Base-by-base conservation (phyloP, 2,329 filamentous ascomycete genomes). In the Dothidotthia symphoricarpi region DNA sequence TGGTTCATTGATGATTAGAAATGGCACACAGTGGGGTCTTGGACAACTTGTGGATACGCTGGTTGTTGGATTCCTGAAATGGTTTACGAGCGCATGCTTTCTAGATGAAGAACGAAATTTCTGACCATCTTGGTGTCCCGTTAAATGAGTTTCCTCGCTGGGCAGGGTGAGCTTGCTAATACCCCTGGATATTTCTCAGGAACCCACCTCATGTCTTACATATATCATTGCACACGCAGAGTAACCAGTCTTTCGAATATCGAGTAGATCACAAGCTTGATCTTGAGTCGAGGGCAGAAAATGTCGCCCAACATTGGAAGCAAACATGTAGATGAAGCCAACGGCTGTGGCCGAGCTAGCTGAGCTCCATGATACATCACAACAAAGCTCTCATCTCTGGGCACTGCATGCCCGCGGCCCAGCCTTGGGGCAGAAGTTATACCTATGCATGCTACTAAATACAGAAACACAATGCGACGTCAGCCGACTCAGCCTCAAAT, bases 1-100 rank as follows among this genome's bases (percentile, higher is more conserved):
- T 69, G 66, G 66, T 68, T n/a, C 66, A 69, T 47, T 69, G 63
- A 22, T 22, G 19, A 22, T 22, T 5, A 9, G 19, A 22, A 22
- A 22, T 9, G 19, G 19, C 5, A 9, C 9, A 22, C 19, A 9
- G 19, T 22, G 19, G 9, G 5, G 19, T 9, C 9, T 22, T 22
- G 19, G 19, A 22, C 9, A 22, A 5, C 19, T 27, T 7, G 7
- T 22, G 13, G 16, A 27, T 28, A 24, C 12, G 9, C 24, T 9
- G 14, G 25, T 13, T 28, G 31, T 25, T 32, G 34, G 22, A 16
- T 28, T 24, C 16, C 31, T 40, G 22, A 16, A 11, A 16, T 32
- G 19, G 7, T 43, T 43, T 28, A 39, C 25, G 24, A 43, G 44
- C 40, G 41, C 35, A 33, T 29, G 29, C 41, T 35, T 34, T 16